These are phyloP conservation scores for Boletus speciosus DNA, from an alignment of 768 basidiomycete species.

Conservation along the genomic window DNA sequence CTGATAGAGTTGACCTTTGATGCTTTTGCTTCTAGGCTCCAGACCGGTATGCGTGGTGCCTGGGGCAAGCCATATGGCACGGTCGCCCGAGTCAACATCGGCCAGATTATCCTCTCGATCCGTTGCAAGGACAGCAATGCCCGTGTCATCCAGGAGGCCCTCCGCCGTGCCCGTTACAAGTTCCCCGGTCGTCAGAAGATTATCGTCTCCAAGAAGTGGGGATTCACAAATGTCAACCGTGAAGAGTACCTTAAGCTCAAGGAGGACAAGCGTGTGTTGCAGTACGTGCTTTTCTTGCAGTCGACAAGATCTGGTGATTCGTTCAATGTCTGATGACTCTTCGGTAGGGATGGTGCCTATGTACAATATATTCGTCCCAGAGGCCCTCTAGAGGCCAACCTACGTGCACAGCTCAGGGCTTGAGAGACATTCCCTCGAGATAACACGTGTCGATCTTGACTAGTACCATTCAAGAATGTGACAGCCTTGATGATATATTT, in stretches of 20 bases:
- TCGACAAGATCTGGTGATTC: neutral
- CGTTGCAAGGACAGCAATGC: conserved; percentile 88
- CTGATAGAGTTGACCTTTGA: neutral
- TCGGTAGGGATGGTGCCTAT: conserved; percentile 77
- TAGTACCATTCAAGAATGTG: conserved; percentile 18
- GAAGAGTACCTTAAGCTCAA: conserved; percentile 86
- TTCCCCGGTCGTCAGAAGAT: conserved; percentile 99
- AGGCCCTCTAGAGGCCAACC: conserved; percentile 82
- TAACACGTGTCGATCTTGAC: conserved; percentile 8
- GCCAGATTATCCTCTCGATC: conserved; percentile 90
- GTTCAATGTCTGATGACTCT: neutral
- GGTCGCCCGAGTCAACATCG: conserved; percentile 94
- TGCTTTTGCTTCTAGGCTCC: conserved; percentile 49
- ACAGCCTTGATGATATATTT: conserved; percentile 18
- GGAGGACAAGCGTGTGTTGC: conserved; percentile 84
- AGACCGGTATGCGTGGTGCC: conserved; percentile 98
- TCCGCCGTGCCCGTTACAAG: conserved; percentile 98
- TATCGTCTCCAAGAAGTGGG: conserved; percentile 97
- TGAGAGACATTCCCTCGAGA: conserved; percentile 32
- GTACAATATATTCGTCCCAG: conserved; percentile 90
- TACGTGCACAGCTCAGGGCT: conserved; percentile 78
- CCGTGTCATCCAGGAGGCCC: conserved; percentile 90
- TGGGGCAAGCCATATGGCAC: conserved; percentile 99
- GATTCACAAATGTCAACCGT: conserved; percentile 93
- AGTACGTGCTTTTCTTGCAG: conserved; percentile 50